Percentiles rank a stretch among this genome's conserved stretches.
Conservation (phyloP, 148 eudicot genomes). For the Camellia sinensis region DNA sequence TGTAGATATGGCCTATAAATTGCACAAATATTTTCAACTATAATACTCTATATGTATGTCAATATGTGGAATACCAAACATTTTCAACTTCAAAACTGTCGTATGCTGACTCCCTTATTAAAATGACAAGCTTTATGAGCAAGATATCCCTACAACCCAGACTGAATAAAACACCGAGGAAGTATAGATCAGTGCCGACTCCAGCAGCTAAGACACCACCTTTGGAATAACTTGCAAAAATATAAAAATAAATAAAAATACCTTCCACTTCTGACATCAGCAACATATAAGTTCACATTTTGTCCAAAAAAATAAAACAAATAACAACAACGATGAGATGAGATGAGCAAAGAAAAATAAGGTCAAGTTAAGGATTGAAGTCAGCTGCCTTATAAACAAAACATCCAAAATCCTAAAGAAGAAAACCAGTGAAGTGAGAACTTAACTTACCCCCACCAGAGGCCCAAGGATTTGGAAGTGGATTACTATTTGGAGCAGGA, state of each 20-base stretch:
- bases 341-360: not conserved
- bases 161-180: not conserved
- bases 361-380: not conserved
- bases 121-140: not conserved
- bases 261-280: not conserved
- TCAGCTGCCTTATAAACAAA: not conserved
- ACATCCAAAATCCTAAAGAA: not conserved
- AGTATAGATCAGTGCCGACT: not conserved
- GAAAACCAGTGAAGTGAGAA: not conserved
- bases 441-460: conserved; percentile 30
- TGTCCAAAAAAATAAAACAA: not conserved
- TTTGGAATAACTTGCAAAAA: not conserved
- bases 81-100: not conserved
- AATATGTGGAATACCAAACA: too few relatives aligned
- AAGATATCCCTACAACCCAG: not conserved
- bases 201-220: not conserved
- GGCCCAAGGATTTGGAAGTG: conserved; percentile 51
- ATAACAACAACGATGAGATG: not conserved
- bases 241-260: not conserved
- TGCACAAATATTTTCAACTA: not conserved
- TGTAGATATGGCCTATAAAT: not conserved
- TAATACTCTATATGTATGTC: not conserved
- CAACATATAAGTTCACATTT: not conserved
- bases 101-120: not conserved
- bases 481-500: conserved; percentile 48